Evolutionary conservation across 306 rosid species (phyloP).

Genomic region (Corylus avellana): DNA sequence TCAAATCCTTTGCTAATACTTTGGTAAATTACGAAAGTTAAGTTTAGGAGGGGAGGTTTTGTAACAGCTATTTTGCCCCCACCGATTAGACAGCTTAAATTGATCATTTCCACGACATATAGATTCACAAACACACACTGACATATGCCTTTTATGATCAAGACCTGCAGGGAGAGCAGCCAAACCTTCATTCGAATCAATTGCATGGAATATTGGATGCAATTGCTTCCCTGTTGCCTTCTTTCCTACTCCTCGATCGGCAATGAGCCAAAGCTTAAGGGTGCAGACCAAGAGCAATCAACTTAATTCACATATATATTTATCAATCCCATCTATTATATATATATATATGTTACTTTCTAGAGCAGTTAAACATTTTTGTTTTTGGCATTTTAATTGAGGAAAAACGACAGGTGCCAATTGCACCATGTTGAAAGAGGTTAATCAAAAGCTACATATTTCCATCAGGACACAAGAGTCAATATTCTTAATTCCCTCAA

Average conservation of each 20-base stretch:
- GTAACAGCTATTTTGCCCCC: background rate
- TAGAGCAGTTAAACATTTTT: background rate
- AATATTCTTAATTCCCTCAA: background rate
- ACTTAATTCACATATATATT: no score
- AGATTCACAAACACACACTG: background rate
- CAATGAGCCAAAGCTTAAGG: background rate
- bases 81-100: background rate
- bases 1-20: conserved; percentile 21
- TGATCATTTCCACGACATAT: background rate
- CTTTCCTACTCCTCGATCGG: background rate
- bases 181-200: no score
- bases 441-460: conserved; percentile 32
- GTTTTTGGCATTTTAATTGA: background rate
- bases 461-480: conserved; percentile 28
- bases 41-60: background rate
- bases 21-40: background rate
- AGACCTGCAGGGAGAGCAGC: no score
- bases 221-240: no score
- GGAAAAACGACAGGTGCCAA: background rate
- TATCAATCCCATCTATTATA: background rate
- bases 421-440: background rate
- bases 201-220: no score
- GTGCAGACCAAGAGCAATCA: background rate
- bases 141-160: no score
- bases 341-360: background rate